These are phyloP conservation scores for Ehretia macrophylla DNA, from an alignment of 257 asterid species.

Conservation along the genomic window DNA sequence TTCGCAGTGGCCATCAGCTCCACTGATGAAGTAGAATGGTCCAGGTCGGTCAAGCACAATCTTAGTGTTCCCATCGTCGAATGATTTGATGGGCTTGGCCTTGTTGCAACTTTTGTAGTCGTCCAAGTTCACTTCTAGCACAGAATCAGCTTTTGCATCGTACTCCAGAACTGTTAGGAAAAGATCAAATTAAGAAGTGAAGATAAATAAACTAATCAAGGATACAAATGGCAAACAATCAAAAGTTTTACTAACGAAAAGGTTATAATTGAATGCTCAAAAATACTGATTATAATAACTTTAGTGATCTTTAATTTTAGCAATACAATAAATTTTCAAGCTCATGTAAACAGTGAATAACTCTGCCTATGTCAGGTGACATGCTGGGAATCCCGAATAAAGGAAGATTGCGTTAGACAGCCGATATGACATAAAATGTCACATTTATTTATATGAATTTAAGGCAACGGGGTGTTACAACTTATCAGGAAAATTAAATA, in stretches of 20 bases:
- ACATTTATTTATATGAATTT: too few species aligned
- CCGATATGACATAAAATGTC: too few species aligned
- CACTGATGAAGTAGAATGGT: conserved; percentile 58
- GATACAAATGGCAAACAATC: not conserved
- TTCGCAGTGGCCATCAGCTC: conserved; percentile 54
- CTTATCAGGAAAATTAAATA: not conserved
- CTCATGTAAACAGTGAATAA: too few species aligned
- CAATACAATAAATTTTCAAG: too few species aligned
- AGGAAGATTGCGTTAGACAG: too few species aligned
- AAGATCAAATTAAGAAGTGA: not conserved
- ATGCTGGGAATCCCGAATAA: too few species aligned
- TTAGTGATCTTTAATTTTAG: too few species aligned
- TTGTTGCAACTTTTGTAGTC: conserved; percentile 46
- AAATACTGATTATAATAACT: too few species aligned
- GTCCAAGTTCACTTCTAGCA: conserved; percentile 39
- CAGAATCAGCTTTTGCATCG: conserved; percentile 41
- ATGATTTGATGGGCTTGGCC: conserved; percentile 33
- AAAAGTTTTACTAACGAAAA: not conserved
- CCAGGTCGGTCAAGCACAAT: conserved; percentile 42
- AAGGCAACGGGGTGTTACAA: too few species aligned
- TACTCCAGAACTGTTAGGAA: conserved; percentile 42
- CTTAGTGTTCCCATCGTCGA: conserved; percentile 39
- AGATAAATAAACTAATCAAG: not conserved
- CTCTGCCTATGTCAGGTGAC: too few species aligned
- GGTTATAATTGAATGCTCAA: too few species aligned